Conservation (phyloP, 1,284 basidiomycete genomes). For the Xerocomus minutiporus region DNA sequence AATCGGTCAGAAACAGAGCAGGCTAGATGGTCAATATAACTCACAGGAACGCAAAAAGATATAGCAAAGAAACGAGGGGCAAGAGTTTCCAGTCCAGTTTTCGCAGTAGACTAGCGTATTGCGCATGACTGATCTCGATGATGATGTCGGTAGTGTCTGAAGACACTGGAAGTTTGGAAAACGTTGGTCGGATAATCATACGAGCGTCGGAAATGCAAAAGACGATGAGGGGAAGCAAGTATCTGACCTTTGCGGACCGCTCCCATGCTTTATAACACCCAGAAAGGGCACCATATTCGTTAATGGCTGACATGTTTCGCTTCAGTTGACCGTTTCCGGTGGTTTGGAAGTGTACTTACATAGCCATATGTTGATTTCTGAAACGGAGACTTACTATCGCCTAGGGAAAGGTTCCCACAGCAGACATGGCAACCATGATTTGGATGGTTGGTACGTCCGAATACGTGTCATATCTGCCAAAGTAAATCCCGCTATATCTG, state of each 20-base stretch:
- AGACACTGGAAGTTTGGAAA: background rate
- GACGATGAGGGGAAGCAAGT: background rate
- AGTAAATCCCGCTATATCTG: background rate
- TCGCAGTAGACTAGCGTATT: conserved; percentile 37
- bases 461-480: background rate
- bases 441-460: background rate
- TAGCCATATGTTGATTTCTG: background rate
- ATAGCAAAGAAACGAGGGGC: conserved; percentile 51
- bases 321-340: background rate
- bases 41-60: conserved; percentile 54
- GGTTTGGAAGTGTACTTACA: background rate
- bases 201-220: background rate
- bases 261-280: background rate
- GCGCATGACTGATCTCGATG: conserved; percentile 23
- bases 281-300: background rate
- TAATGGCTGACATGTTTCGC: background rate
- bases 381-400: background rate
- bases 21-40: conserved; percentile 14
- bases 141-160: background rate
- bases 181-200: background rate
- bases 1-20: background rate
- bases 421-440: background rate
- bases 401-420: background rate
- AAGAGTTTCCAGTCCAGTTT: conserved; percentile 49
- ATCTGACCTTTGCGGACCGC: background rate